Percentiles rank a stretch among this genome's conserved stretches.
Evolutionary conservation across 371 early-diverging fungal genomes (phyloP).

Genomic region (Synchytrium microbalum): DNA sequence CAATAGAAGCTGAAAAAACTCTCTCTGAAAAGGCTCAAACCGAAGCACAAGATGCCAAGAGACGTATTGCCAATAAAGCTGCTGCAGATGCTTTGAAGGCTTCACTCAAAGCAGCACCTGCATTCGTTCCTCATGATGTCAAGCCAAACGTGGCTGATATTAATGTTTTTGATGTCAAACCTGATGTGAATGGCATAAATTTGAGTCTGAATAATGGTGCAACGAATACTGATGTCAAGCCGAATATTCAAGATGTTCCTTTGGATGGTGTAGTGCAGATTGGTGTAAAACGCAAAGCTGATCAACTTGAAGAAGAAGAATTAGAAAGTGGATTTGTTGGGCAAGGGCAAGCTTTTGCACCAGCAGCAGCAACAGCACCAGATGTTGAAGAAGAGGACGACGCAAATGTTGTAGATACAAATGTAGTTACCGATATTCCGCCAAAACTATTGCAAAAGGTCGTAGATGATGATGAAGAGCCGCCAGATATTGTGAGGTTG

Average conservation of each 20-base stretch:
- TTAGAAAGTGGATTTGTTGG: not conserved
- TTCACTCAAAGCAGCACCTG: not conserved
- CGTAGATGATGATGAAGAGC: conserved; percentile 58
- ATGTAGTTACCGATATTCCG: conserved; percentile 27
- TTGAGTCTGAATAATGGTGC: conserved; percentile 9
- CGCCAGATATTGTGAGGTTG: conserved; percentile 63
- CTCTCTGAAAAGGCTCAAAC: conserved; percentile 4
- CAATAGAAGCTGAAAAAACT: conserved; percentile 8
- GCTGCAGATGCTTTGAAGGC: conserved; percentile 23
- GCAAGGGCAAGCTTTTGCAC: too few relatives aligned
- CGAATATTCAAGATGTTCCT: not conserved
- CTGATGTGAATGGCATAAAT: conserved; percentile 3
- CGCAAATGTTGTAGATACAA: conserved; percentile 27
- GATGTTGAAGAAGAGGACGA: conserved; percentile 21
- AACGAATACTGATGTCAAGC: conserved; percentile 18
- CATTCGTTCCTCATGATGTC: not conserved
- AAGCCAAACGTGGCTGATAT: not conserved
- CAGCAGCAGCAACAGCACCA: not conserved
- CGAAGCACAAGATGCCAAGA: conserved; percentile 6
- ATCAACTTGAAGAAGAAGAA: not conserved
- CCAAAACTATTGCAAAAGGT: conserved; percentile 42
- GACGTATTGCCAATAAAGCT: conserved; percentile 19
- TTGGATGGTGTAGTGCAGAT: conserved; percentile 7
- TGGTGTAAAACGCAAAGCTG: not conserved
- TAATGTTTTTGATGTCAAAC: too few relatives aligned